Percentiles rank a stretch among this genome's conserved stretches.
phyloP scores from a whole-genome alignment of 257 asterid genomes.

The Salvia miltiorrhiza region DNA sequence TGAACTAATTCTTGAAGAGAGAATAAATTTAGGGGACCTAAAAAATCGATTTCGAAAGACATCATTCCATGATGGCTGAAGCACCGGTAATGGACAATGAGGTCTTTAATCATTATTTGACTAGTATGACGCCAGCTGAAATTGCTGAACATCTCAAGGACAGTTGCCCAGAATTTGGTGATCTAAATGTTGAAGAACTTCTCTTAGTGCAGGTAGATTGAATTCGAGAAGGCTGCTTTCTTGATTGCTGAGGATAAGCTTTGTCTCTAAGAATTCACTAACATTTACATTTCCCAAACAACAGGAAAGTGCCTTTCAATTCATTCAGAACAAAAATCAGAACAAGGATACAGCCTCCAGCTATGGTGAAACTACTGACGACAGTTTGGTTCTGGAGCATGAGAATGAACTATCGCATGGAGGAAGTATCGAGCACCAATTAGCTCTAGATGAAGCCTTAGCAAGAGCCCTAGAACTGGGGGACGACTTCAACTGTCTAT shows the following conservation, averaged over 20 bases:
- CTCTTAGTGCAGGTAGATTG: constrained; percentile 52
- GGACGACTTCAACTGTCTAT: constrained; percentile 54
- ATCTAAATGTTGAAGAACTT: constrained; percentile 73
- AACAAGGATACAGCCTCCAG: constrained; percentile 29
- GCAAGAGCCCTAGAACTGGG: constrained; percentile 84
- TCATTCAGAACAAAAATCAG: constrained; percentile 51
- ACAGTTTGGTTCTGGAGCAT: constrained; percentile 30
- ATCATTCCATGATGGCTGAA: constrained; percentile 37
- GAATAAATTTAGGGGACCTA: constrained; percentile 11
- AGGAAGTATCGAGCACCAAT: constrained; percentile 44
- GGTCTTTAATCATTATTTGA: constrained; percentile 37
- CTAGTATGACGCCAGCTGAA: constrained; percentile 59
- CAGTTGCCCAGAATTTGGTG: constrained; percentile 73
- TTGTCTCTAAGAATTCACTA: neutral
- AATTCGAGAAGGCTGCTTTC: neutral
- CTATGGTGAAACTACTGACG: constrained; percentile 44
- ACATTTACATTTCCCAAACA: constrained; percentile 1
- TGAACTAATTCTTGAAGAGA: constrained; percentile 3
- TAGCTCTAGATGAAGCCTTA: constrained; percentile 81
- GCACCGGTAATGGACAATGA: constrained; percentile 37
- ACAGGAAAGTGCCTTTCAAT: constrained; percentile 75
- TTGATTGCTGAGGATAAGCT: neutral
- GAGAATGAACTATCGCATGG: constrained; percentile 43
- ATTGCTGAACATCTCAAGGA: constrained; percentile 66
- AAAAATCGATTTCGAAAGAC: neutral